Percentiles rank a stretch among this genome's conserved stretches.
Conservation (phyloP, 257 asterid genomes). For the Forsythia viridissima region DNA sequence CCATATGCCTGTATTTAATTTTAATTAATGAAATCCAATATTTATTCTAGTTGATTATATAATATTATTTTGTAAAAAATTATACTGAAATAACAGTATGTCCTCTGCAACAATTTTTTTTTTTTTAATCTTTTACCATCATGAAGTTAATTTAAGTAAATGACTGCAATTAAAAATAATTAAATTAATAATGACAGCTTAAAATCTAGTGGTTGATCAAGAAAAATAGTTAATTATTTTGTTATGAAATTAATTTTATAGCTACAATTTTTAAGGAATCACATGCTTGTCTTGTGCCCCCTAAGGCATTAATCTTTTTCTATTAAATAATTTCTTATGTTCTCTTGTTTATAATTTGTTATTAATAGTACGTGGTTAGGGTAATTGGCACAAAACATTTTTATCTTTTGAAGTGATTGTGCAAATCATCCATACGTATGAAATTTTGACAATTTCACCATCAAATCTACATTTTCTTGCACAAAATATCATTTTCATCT, state of each 20-base stretch:
- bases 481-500: no score
- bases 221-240: not conserved
- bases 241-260: not conserved
- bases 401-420: no score
- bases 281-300: not conserved
- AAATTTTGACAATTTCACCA: no score
- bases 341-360: no score
- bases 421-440: no score
- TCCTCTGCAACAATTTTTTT: not conserved
- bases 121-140: not conserved
- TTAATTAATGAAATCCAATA: not conserved
- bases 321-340: not conserved
- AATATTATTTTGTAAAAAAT: not conserved
- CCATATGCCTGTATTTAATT: not conserved
- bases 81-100: not conserved
- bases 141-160: not conserved
- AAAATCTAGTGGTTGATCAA: not conserved
- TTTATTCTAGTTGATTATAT: not conserved
- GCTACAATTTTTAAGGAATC: not conserved
- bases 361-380: no score
- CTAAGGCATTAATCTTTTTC: not conserved
- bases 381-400: no score
- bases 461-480: no score
- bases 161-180: not conserved
- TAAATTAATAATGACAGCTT: not conserved